Evolutionary conservation across 225 moss, liverwort and hornwort genomes (phyloP).

Genomic region (Bryum argenteum): DNA sequence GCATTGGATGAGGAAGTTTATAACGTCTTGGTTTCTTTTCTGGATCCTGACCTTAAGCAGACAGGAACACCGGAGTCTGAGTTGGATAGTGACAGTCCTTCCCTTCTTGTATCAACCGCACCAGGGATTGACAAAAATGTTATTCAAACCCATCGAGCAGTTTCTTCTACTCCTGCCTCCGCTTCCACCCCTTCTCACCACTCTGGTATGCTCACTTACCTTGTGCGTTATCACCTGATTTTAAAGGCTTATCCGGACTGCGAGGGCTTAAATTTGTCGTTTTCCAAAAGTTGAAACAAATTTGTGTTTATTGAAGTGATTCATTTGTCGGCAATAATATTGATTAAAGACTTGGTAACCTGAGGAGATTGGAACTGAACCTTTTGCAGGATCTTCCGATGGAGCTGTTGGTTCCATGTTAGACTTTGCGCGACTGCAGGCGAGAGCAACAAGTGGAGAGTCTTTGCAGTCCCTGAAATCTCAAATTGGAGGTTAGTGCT

Average conservation of each 20-base stretch:
- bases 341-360: conserved; percentile 11
- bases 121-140: conserved; percentile 30
- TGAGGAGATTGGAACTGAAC: conserved; percentile 22
- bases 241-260: neutral
- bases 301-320: neutral
- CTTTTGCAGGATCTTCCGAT: conserved; percentile 38
- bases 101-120: conserved; percentile 30
- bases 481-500: conserved; percentile 40
- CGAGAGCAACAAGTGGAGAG: conserved; percentile 48
- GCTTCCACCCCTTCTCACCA: conserved; percentile 36
- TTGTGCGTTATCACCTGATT: neutral
- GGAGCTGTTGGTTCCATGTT: conserved; percentile 46
- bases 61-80: conserved; percentile 59
- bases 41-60: conserved; percentile 54
- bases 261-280: too few relatives aligned
- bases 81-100: conserved; percentile 58
- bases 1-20: conserved; percentile 71
- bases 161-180: conserved; percentile 32
- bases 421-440: conserved; percentile 48
- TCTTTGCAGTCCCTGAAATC: conserved; percentile 36
- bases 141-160: conserved; percentile 35
- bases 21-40: conserved; percentile 56
- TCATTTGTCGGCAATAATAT: neutral
- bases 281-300: too few relatives aligned
- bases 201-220: conserved; percentile 37